These are phyloP conservation scores for Acrocalymma vagum DNA, from an alignment of 2,329 filamentous ascomycete genomes.

Conservation along the genomic window DNA sequence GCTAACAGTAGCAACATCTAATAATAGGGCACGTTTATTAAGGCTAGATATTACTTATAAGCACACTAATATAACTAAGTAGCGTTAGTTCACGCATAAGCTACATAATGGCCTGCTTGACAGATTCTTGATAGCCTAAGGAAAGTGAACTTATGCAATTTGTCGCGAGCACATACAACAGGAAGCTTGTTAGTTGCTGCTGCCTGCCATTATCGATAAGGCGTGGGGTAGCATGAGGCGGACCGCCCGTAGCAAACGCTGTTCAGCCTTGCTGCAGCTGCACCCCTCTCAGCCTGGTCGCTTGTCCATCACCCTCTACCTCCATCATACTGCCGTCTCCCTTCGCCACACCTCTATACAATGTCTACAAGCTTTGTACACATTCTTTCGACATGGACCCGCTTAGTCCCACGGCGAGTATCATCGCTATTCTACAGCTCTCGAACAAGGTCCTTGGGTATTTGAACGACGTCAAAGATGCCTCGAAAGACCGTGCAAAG, in stretches of 20 bases:
- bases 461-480: neutral
- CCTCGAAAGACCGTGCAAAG: neutral
- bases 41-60: no score
- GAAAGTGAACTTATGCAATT: no score
- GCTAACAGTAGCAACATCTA: no score
- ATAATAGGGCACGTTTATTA: no score
- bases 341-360: constrained; percentile 1
- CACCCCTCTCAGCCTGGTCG: constrained; percentile 1
- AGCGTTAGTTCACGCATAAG: no score
- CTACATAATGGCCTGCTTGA: no score
- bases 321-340: no score
- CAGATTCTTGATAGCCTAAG: no score
- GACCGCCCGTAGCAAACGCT: neutral
- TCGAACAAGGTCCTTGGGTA: neutral
- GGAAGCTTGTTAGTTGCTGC: no score
- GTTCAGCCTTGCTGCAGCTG: neutral
- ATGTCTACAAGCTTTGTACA: no score
- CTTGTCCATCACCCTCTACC: neutral
- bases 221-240: neutral
- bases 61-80: no score
- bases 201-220: constrained; percentile 4
- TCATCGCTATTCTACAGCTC: neutral
- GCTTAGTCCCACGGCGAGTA: neutral
- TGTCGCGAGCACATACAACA: no score
- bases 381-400: neutral